These are phyloP conservation scores for Echinochloa phyllopogon DNA, from an alignment of 176 grass and related monocot species.

Conservation along the genomic window DNA sequence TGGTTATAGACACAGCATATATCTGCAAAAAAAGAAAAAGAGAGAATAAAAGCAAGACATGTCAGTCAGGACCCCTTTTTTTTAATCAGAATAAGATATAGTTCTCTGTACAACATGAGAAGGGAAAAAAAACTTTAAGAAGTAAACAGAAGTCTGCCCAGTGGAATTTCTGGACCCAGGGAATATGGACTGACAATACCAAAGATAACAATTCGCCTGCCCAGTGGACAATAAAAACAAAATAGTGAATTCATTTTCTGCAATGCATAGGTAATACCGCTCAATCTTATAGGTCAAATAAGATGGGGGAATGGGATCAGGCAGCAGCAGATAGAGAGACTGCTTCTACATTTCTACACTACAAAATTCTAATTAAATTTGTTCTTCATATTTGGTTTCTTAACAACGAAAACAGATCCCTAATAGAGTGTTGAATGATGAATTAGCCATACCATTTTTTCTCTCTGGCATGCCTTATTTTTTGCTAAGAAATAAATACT, in stretches of 20 bases:
- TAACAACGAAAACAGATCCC: background rate
- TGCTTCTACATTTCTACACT: background rate
- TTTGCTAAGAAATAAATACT: background rate
- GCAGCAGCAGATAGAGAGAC: background rate
- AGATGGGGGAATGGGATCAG: background rate
- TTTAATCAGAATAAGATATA: conserved; percentile 26
- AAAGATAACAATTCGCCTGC: background rate
- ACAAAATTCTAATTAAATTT: background rate
- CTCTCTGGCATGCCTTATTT: background rate
- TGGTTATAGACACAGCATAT: conserved; percentile 71
- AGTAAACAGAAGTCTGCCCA: background rate
- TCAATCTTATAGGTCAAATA: background rate
- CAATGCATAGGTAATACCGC: background rate
- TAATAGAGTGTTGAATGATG: background rate
- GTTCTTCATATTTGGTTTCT: background rate
- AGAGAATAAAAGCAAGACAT: conserved; percentile 9
- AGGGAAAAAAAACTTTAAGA: background rate
- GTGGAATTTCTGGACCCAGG: background rate
- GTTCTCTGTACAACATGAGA: conserved; percentile 16
- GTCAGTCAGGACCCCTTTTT: conserved; percentile 18
- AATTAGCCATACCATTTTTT: background rate
- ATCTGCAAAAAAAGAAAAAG: conserved; percentile 51
- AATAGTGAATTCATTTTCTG: conserved; percentile 3
- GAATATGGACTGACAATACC: background rate
- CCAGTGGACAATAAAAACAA: background rate